Percentiles rank a stretch among this genome's conserved stretches.
phyloP scores from a whole-genome alignment of 768 basidiomycete genomes.

The Pulveroboletus sp. region DNA sequence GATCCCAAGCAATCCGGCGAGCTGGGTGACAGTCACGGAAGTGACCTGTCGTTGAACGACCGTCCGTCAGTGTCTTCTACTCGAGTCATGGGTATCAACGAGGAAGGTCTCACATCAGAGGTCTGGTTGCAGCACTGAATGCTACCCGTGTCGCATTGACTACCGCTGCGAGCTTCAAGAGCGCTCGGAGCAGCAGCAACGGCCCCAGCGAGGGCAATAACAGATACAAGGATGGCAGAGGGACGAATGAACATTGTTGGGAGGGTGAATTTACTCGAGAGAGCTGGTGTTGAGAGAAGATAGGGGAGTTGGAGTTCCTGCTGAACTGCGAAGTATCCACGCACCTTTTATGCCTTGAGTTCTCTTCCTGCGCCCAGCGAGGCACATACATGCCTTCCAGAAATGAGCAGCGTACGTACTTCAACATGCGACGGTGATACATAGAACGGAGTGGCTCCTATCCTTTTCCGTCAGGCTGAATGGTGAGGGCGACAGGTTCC shows the following conservation, averaged over 20 bases:
- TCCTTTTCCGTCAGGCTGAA: too few relatives aligned
- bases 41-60: too few relatives aligned
- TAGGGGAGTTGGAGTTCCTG: too few relatives aligned
- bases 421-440: neutral
- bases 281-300: neutral
- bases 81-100: neutral
- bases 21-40: neutral
- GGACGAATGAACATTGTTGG: slow-evolving; percentile 2
- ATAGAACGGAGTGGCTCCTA: too few relatives aligned
- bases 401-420: too few relatives aligned
- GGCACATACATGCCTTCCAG: neutral
- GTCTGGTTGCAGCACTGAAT: slow-evolving; percentile 14
- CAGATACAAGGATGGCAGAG: neutral
- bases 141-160: slow-evolving; percentile 39
- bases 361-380: neutral
- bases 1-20: neutral
- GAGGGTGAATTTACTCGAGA: neutral
- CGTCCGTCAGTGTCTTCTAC: too few relatives aligned
- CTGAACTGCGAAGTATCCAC: too few relatives aligned
- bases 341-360: neutral
- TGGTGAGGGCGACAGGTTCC: too few relatives aligned
- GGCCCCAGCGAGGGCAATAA: slow-evolving; percentile 6
- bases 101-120: neutral
- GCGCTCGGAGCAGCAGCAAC: slow-evolving; percentile 1
- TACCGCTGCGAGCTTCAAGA: neutral